Evolutionary conservation across 2,329 filamentous ascomycete genomes (phyloP).

Genomic region (Aspergillus versicolor): DNA sequence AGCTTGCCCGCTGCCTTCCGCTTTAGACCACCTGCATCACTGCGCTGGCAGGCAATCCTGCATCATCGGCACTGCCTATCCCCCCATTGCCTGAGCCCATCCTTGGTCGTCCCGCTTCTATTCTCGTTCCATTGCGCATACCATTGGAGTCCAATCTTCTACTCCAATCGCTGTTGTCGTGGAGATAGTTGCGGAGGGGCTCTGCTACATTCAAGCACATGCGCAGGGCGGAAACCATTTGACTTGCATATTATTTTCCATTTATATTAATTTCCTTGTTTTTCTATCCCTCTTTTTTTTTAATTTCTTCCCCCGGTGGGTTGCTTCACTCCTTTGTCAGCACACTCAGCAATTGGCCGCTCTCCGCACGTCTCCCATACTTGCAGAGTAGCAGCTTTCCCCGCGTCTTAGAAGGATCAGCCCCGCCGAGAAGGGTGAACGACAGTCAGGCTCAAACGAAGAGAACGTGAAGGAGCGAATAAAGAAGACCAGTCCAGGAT

Average conservation of each 20-base stretch:
- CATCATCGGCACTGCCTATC: slow-evolving; percentile 31
- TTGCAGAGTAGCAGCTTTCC: slow-evolving; percentile 34
- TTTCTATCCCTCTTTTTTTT: slow-evolving; percentile 5
- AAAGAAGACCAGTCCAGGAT: slow-evolving; percentile 17
- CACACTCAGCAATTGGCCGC: slow-evolving; percentile 30
- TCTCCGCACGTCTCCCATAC: slow-evolving; percentile 26
- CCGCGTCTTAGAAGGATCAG: slow-evolving; percentile 34
- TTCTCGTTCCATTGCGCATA: slow-evolving; percentile 9
- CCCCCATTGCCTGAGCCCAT: slow-evolving; percentile 16
- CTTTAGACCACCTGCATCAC: slow-evolving; percentile 38
- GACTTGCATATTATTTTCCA: slow-evolving; percentile 24
- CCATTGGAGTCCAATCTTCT: slow-evolving; percentile 12
- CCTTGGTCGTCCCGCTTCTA: slow-evolving; percentile 10
- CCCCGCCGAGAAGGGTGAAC: slow-evolving; percentile 28
- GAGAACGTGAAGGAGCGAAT: slow-evolving; percentile 20
- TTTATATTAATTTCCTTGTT: slow-evolving; percentile 14
- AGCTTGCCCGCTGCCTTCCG: slow-evolving; percentile 29
- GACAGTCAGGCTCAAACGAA: slow-evolving; percentile 17
- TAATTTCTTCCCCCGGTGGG: slow-evolving; percentile 11
- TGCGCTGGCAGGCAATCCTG: slow-evolving; percentile 36
- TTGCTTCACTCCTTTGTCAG: slow-evolving; percentile 14
- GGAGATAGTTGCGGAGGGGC: slow-evolving; percentile 19
- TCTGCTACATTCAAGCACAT: slow-evolving; percentile 29
- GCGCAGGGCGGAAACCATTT: slow-evolving; percentile 26
- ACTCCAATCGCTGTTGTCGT: slow-evolving; percentile 14